Base-by-base conservation (phyloP, 78 protist species). In the Dictyostelium firmibasis region DNA sequence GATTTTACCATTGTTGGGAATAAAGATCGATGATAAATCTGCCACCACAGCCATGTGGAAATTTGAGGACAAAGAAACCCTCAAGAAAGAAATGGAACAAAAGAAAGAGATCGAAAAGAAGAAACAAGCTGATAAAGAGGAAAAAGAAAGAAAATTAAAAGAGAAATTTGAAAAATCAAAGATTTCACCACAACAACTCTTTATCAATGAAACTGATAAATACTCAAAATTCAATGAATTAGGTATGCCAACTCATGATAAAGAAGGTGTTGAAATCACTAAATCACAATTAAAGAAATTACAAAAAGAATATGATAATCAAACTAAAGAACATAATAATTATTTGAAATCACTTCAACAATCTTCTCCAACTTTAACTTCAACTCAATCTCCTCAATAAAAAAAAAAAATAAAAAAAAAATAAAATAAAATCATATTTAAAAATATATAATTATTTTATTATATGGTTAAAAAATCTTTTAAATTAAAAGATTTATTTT, bases 211-310 rank as follows among this genome's bases (percentile, higher is more conserved):
- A 27, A 85, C 88, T 36, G 88, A 79, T 89, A 95, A 83, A 44
- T 85, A 77, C 86, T 81, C 94, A 1, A 60, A 81, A 74, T 88
- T 81, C 47, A 94, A 84, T 43, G 95, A 77, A 31, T 84, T 64
- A 76, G 93, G 92, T 69, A 44, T 93, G 13, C 97, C 97, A 86
- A 95, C 97, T 38, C 97, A 95, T 72, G 97, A 95, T 35, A 78
- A 69, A 13, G 86, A 50, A 41, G 97, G 97, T 31, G 81, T 41
- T 16, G 93, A 74, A 86, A 77, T 95, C 33, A 64, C 91, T 5
- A 89, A 88, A 47, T 72, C 84, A 13, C 91, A 86, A 79, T 38
- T 70, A 69, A 83, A 88, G 33, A 95, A 86, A 70, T 77, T 95
- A 25, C 43, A 84, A 78, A 29, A 60, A 9, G 81, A 36, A 29